Evolutionary conservation across 2,329 filamentous ascomycete species (phyloP).

Genomic region (Scedosporium apiospermum): DNA sequence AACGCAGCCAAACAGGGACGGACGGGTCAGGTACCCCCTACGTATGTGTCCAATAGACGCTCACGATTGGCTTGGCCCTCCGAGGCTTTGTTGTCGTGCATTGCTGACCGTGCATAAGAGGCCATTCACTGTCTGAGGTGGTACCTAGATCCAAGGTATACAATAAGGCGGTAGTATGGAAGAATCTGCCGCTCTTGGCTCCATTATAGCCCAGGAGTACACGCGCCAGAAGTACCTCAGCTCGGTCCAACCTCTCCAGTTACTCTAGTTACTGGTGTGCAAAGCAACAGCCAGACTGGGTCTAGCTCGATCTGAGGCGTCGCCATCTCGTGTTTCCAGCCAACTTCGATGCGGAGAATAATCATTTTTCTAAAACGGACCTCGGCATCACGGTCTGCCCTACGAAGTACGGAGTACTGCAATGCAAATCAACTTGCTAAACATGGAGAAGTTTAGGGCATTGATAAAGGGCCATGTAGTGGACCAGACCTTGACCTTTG

Average conservation of each 20-base stretch:
- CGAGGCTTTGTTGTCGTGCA: slow-evolving; percentile 5
- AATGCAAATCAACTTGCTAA: too few relatives aligned
- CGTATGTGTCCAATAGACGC: background rate
- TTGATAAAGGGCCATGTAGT: too few relatives aligned
- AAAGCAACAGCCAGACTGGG: background rate
- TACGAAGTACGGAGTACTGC: too few relatives aligned
- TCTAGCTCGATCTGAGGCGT: background rate
- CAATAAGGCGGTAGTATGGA: background rate
- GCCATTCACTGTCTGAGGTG: background rate
- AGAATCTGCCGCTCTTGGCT: background rate
- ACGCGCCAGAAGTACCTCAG: background rate
- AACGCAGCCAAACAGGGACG: background rate
- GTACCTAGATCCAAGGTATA: background rate
- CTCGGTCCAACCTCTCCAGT: background rate
- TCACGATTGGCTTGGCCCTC: background rate
- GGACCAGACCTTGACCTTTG: too few relatives aligned
- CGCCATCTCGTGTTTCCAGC: background rate
- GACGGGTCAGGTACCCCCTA: background rate
- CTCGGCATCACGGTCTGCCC: too few relatives aligned
- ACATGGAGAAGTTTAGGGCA: too few relatives aligned
- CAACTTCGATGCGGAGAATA: background rate
- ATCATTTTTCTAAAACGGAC: too few relatives aligned
- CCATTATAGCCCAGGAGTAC: background rate
- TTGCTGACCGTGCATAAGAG: background rate
- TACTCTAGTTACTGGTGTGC: background rate